These are phyloP conservation scores for Eleusine indica DNA, from an alignment of 176 grass and related monocot genomes.

Conservation along the genomic window DNA sequence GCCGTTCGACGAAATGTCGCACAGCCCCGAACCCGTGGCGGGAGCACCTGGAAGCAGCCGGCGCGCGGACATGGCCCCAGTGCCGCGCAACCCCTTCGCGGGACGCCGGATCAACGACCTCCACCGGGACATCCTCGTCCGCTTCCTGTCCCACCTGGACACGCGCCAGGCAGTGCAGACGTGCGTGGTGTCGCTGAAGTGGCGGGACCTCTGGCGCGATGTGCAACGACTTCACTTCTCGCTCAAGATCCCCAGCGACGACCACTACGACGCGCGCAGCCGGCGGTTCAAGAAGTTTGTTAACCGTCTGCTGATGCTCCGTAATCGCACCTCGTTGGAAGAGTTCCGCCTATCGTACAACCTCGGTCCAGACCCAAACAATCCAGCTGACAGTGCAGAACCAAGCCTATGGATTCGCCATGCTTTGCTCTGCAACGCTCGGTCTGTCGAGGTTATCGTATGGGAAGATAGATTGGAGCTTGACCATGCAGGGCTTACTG, in stretches of 20 bases:
- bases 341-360: not conserved
- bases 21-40: not conserved
- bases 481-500: not conserved
- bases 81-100: not conserved
- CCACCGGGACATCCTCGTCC: not conserved
- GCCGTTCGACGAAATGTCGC: conserved; percentile 33
- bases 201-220: conserved; percentile 37
- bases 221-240: not conserved
- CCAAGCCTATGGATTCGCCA: conserved; percentile 27
- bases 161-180: not conserved
- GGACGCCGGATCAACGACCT: conserved; percentile 15
- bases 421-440: not conserved
- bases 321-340: not conserved
- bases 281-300: conserved; percentile 11
- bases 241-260: too few relatives aligned
- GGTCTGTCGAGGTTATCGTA: not conserved
- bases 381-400: not conserved
- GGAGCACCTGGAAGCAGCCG: not conserved
- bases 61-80: not conserved
- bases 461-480: accelerated
- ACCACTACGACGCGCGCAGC: too few relatives aligned
- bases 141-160: not conserved
- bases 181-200: conserved; percentile 18
- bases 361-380: not conserved
- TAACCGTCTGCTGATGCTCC: conserved; percentile 16